These are phyloP conservation scores for Kazachstania taianensis DNA, from an alignment of 805 yeast species.

Conservation along the genomic window DNA sequence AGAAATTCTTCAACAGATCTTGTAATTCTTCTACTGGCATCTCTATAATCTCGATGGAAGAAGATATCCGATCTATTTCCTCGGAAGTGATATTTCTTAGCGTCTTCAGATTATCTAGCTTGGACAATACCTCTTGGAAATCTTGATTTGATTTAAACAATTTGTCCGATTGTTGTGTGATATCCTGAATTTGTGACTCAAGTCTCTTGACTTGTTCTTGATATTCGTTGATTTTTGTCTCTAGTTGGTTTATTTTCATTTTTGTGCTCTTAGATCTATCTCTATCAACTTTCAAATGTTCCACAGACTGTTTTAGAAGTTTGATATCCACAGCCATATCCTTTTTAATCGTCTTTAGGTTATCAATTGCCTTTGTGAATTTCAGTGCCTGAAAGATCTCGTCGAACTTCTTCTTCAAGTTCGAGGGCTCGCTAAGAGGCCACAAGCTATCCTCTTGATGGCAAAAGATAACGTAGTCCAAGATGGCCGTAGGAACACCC, in stretches of 20 bases:
- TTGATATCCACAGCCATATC: constrained; percentile 69
- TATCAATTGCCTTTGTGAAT: constrained; percentile 82
- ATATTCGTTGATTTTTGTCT: constrained; percentile 35
- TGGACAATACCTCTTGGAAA: constrained; percentile 61
- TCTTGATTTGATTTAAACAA: constrained; percentile 72
- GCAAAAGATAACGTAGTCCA: constrained; percentile 90
- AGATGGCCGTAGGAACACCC: constrained; percentile 80
- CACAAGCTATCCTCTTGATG: constrained; percentile 96
- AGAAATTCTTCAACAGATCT: constrained; percentile 35
- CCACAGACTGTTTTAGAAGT: constrained; percentile 66
- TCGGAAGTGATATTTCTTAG: constrained; percentile 36
- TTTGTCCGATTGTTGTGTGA: constrained; percentile 49
- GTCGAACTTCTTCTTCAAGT: constrained; percentile 83
- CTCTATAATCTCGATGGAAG: constrained; percentile 17
- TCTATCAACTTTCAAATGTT: constrained; percentile 63
- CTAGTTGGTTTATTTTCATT: constrained; percentile 36
- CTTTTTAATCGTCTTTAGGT: constrained; percentile 62
- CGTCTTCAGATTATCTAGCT: constrained; percentile 46
- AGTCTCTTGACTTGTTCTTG: constrained; percentile 40
- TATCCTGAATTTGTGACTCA: constrained; percentile 38
- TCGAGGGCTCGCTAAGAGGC: constrained; percentile 91
- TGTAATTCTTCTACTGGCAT: constrained; percentile 32
- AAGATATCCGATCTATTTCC: constrained; percentile 40
- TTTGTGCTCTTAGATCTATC: constrained; percentile 56
- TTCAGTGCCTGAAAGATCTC: constrained; percentile 94